These are phyloP conservation scores for Polyrhizophydium stewartii DNA, from an alignment of 371 early-diverging fungal species.

Conservation along the genomic window DNA sequence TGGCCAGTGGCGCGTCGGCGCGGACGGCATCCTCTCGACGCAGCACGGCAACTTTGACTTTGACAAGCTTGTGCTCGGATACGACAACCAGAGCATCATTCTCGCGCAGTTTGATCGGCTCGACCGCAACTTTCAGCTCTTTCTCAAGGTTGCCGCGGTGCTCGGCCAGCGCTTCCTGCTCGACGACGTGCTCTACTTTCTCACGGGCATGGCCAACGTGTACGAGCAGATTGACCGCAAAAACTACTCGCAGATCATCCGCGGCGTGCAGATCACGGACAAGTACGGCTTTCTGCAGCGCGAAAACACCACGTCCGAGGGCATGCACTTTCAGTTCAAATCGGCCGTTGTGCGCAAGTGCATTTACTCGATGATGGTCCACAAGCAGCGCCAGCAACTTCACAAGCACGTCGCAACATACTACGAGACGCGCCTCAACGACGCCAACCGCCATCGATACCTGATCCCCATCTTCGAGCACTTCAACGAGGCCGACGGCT, in stretches of 20 bases:
- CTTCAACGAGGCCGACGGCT: constrained; percentile 32
- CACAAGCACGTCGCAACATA: constrained; percentile 37
- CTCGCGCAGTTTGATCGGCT: constrained; percentile 49
- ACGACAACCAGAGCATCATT: constrained; percentile 42
- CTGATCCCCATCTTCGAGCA: constrained; percentile 45
- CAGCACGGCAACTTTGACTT: constrained; percentile 33
- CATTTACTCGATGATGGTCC: constrained; percentile 46
- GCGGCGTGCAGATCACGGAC: constrained; percentile 29
- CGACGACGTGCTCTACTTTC: constrained; percentile 41
- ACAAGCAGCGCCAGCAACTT: constrained; percentile 41
- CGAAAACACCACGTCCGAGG: constrained; percentile 14
- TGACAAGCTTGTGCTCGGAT: constrained; percentile 33
- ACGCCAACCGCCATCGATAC: constrained; percentile 28
- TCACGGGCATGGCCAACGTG: constrained; percentile 27
- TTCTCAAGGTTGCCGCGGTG: constrained; percentile 46
- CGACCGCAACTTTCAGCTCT: constrained; percentile 43
- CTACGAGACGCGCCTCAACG: constrained; percentile 30
- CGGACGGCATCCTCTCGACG: constrained; percentile 22
- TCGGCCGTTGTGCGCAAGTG: constrained; percentile 42
- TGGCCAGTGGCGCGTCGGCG: constrained; percentile 31
- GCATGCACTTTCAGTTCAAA: constrained; percentile 32
- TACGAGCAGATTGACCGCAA: constrained; percentile 19
- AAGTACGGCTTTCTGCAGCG: constrained; percentile 39
- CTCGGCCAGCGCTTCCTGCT: constrained; percentile 43
- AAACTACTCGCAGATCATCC: constrained; percentile 12